Evolutionary conservation across 1,284 basidiomycete species (phyloP).

Genomic region (Pulveroboletus sp.): DNA sequence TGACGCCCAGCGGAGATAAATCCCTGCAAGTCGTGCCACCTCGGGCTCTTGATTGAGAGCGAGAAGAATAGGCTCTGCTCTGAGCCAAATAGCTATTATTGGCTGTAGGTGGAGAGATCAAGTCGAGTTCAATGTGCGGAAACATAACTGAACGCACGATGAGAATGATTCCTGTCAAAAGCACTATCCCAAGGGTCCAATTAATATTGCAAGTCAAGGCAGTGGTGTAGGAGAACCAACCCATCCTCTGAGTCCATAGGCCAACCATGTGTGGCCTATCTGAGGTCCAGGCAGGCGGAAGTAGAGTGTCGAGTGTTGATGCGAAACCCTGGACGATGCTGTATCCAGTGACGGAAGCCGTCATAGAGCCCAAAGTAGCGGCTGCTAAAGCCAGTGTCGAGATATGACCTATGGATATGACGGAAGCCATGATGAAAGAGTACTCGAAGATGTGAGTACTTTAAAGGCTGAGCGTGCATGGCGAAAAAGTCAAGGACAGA

Average conservation of each 20-base stretch:
- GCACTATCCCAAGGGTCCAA: slow-evolving; percentile 43
- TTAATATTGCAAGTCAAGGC: slow-evolving; percentile 3
- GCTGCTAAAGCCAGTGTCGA: slow-evolving; percentile 83
- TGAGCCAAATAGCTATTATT: slow-evolving; percentile 74
- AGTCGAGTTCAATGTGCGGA: background rate
- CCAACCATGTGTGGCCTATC: slow-evolving; percentile 84
- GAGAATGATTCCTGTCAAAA: slow-evolving; percentile 63
- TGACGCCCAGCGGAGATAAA: slow-evolving; percentile 78
- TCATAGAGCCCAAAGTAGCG: slow-evolving; percentile 84
- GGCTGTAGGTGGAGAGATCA: slow-evolving; percentile 47
- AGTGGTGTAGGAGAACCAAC: slow-evolving; percentile 40
- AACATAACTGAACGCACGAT: slow-evolving; percentile 47
- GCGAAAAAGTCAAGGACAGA: slow-evolving; percentile 16
- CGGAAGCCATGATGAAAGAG: slow-evolving; percentile 70
- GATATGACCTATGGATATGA: slow-evolving; percentile 84
- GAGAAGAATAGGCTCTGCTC: slow-evolving; percentile 80
- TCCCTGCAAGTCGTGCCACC: slow-evolving; percentile 77
- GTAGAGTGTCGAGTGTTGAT: slow-evolving; percentile 85
- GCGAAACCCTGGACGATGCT: slow-evolving; percentile 82
- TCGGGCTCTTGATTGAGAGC: slow-evolving; percentile 85
- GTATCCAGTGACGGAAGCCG: slow-evolving; percentile 70
- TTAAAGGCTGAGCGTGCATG: background rate
- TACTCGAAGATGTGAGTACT: slow-evolving; percentile 79
- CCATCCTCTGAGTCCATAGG: slow-evolving; percentile 88
- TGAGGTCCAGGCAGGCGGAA: slow-evolving; percentile 92